Evolutionary conservation across 176 grass and related monocot species (phyloP), one percentile per base, ranked within the genome.

Genomic region (Zizania latifolia): DNA sequence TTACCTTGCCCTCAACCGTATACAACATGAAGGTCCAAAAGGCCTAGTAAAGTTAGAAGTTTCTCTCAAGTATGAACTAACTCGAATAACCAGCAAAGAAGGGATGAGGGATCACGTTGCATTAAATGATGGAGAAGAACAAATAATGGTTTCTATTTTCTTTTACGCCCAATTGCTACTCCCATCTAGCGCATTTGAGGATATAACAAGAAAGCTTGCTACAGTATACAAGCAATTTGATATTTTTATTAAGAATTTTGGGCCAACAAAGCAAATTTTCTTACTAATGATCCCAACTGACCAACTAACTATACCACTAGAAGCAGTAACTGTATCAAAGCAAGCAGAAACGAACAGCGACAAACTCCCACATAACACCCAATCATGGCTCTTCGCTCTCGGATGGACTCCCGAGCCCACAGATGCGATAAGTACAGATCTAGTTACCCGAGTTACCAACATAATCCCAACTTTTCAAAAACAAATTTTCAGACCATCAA

Each of bases 401-500:
- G 31, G 16, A 50, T 48, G 23, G 16, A 23, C 58, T 57, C 58
- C 41, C 7, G 2, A 74, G 29, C 30, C 23, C 26, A 9, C 6
- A 9, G 34, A 41, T 36, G 23, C 15, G 10, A 12, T 38, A 19
- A 31, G 17, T 17, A 62, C 55, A 57, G 16, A 29, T 65, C 22
- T 38, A 78, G 58, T 54, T 37, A 13, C 11, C 23, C 29, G 4
- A 29, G n/a, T 23, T 72, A 72, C 55, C 57, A 31, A 86, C 76
- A 59, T 27, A 2, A 11, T 56, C 16, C 45, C 10, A 22, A 32
- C 13, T 48, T 45, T 58, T 31, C 15, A 73, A 74, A 21, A 36
- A 37, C 28, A n/a, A n/a, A n/a, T 32, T 71, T 21, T 57, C 17
- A 50, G 6, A 5, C 48, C 59, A 31, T 31, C 46, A 3, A 77